These are phyloP conservation scores for Baudoinia panamericana DNA, from an alignment of 495 filamentous ascomycete species.

Conservation along the genomic window DNA sequence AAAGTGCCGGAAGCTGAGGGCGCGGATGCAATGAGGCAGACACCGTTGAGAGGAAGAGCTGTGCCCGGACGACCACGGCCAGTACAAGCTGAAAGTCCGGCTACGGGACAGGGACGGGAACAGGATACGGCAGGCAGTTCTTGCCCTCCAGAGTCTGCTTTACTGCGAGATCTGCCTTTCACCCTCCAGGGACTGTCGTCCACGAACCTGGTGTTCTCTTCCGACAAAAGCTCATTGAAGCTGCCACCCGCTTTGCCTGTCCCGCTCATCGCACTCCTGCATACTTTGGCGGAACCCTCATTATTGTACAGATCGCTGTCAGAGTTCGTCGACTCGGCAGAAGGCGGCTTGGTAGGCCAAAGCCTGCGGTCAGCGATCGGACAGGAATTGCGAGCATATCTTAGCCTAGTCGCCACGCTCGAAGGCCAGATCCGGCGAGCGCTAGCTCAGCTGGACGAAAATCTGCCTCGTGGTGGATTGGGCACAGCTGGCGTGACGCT, in stretches of 20 bases:
- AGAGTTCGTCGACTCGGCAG: constrained; percentile 60
- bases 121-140: constrained; percentile 13
- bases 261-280: constrained; percentile 74
- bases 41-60: constrained; percentile 86
- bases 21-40: constrained; percentile 62
- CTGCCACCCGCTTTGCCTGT: constrained; percentile 67
- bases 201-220: constrained; percentile 64
- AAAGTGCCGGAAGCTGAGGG: constrained; percentile 39
- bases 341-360: constrained; percentile 71
- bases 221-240: constrained; percentile 48
- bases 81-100: constrained; percentile 51
- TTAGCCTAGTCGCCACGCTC: constrained; percentile 82
- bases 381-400: constrained; percentile 73
- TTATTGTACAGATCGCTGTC: constrained; percentile 71
- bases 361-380: constrained; percentile 83
- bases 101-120: constrained; percentile 9
- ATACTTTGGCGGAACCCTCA: constrained; percentile 85
- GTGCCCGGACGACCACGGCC: constrained; percentile 58
- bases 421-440: constrained; percentile 88
- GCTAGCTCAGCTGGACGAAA: constrained; percentile 51
- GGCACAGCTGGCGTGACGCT: constrained; percentile 88
- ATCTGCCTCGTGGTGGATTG: constrained; percentile 48
- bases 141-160: constrained; percentile 45
- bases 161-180: constrained; percentile 83
- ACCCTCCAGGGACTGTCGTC: constrained; percentile 90